Base-by-base conservation (phyloP, 2,329 filamentous ascomycete genomes). In the Exutisphaerella laricina region DNA sequence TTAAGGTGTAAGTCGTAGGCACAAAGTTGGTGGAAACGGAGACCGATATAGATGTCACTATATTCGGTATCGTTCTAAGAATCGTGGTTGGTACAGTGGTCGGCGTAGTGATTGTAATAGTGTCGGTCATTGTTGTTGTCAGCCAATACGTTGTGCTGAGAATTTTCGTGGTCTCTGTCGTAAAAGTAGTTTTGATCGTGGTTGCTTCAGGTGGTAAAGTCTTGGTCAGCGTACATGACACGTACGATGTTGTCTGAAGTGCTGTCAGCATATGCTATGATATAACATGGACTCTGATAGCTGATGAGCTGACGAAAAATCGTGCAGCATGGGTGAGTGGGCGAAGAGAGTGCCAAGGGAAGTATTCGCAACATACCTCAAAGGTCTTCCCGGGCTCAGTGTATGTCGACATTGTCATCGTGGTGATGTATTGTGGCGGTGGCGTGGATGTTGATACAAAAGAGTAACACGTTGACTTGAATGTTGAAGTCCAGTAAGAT, bases 41-140 rank as follows among this genome's bases (percentile, higher is more conserved):
- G 2, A n/a, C 34, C 4, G 10, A 9, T 37, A 21, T 8, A 13
- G 34, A 23, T n/a, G n/a, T 21, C 9, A 13, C 14, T 10, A 25
- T 16, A 6, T 7, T 32, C 29, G 20, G 21, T 5, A 32, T 17
- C 3, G 38, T 41, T 3, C 20, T 41, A 10, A 21, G 30, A 16
- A 41, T 32, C 16, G 39, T 41, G 6, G 38, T 32, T 3, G 38
- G 38, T 3, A 41, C 13, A 16, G 29, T 34, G n/a, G 30, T 41
- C 9, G 39, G 28, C 16, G 31, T 23, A 2, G 30, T 35, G 10
- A 41, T 28, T 10, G 20, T 33, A 18, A 23, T 12, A 9, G 39
- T 41, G 6, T 34, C 20, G 13, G 30, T 41, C 5, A 16, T 25
- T 8, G 29, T 35, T 26, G 7, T 10, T 3, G 39, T 23, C 14